Evolutionary conservation across 129 eudicot species (phyloP).

Genomic region (Flaveria linearis): DNA sequence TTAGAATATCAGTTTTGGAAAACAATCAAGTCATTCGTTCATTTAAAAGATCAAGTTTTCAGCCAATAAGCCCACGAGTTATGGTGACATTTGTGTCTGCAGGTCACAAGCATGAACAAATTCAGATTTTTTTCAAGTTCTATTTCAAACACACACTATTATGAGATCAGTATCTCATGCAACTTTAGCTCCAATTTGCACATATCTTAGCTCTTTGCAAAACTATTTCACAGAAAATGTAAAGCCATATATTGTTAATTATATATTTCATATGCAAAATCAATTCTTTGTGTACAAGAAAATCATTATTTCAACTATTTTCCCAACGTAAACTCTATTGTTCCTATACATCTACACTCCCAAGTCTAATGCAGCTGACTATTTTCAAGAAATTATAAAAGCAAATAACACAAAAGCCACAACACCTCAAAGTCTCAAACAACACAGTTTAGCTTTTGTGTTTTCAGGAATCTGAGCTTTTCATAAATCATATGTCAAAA

Average conservation of each 20-base stretch:
- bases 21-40: no score
- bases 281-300: not conserved
- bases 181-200: no score
- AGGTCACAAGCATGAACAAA: no score
- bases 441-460: not conserved
- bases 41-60: no score
- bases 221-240: no score
- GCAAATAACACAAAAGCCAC: not conserved
- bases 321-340: not conserved
- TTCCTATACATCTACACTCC: no score
- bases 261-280: not conserved
- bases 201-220: no score
- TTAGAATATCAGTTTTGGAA: not conserved
- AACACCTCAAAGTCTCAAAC: constrained; percentile 8
- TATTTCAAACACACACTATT: no score
- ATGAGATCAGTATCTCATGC: no score
- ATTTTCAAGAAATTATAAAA: not conserved
- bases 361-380: not conserved
- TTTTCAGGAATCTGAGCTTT: not conserved
- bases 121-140: no score
- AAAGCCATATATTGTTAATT: no score
- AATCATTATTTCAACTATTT: not conserved
- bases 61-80: not conserved
- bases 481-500: not conserved
- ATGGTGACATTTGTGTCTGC: no score